Base-by-base conservation (phyloP, 2,329 filamentous ascomycete species). In the Colletotrichum nymphaeae region DNA sequence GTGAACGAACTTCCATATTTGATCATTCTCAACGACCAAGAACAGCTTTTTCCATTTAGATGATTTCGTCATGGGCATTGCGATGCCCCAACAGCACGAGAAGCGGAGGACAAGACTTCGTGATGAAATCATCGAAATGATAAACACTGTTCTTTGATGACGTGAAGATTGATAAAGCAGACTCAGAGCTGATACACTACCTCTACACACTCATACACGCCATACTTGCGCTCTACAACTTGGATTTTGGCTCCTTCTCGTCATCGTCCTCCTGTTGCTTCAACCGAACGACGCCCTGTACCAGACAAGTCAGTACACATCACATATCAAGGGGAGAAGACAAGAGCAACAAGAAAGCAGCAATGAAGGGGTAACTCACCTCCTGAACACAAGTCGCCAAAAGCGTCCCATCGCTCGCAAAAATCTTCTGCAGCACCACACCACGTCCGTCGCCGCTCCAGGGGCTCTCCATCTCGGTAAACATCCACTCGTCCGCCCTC, bases 341-440 rank as follows among this genome's bases (percentile, higher is more conserved):
- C 14, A 35, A 53, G 37, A 14, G 60, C 57, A 11, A 57, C 1
- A 35, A 32, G 66, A 19, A 1, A 19, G 5, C 37, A 1, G 37
- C 37, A 7, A 42, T 42, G 37, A 42, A 42, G 37, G 14, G 37
- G 16, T 3, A 65, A 80, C 85, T 83, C 74, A 89, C 93, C 88
- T 97, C 94, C 83, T 97, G 94, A 72, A 94, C 89, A 81, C 94
- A 96, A 37, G 91, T 95, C 30, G 94, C 94, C 78, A 97, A 84
- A 81, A 97, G 82, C 30, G 87, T 92, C 26, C 94, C 94, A 74
- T 95, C 92, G 76, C 85, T 86, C 30, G 89, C 88, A 80, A 92
- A 95, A 74, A 96, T 93, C 81, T 90, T 89, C 86, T 95, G 93
- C 77, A 88, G 89, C 53, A 96, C 94, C 22, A 96, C 86, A 0